These are phyloP conservation scores for Atkinsonella texensis DNA, from an alignment of 2,329 filamentous ascomycete species.

Conservation along the genomic window DNA sequence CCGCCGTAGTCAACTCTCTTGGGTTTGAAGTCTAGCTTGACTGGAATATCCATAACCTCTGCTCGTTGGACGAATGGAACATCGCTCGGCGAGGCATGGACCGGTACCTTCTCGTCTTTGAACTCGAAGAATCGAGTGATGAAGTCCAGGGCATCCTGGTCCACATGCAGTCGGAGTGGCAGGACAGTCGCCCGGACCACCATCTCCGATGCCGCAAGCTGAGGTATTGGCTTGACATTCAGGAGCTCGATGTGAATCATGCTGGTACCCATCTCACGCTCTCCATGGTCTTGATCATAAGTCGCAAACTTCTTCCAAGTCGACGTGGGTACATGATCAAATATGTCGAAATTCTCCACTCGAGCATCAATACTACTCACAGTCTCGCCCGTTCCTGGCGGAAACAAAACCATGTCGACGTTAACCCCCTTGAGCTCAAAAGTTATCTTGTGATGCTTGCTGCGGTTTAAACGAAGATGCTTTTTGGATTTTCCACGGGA, in stretches of 20 bases:
- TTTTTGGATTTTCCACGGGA: slow-evolving; percentile 35
- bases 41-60: slow-evolving; percentile 70
- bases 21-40: slow-evolving; percentile 91
- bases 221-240: slow-evolving; percentile 74
- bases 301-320: slow-evolving; percentile 98
- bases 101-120: slow-evolving; percentile 59
- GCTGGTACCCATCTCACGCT: slow-evolving; percentile 71
- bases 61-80: slow-evolving; percentile 80
- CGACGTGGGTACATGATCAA: slow-evolving; percentile 86
- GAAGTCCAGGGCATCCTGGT: slow-evolving; percentile 95
- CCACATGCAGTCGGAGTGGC: slow-evolving; percentile 82
- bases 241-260: slow-evolving; percentile 87
- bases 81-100: slow-evolving; percentile 51
- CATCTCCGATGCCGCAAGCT: slow-evolving; percentile 79
- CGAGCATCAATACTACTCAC: slow-evolving; percentile 79
- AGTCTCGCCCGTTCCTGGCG: slow-evolving; percentile 64
- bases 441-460: slow-evolving; percentile 86
- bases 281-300: slow-evolving; percentile 78
- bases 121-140: slow-evolving; percentile 97
- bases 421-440: slow-evolving; percentile 83
- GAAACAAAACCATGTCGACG: slow-evolving; percentile 71
- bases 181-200: slow-evolving; percentile 69
- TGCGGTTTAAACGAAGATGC: slow-evolving; percentile 64
- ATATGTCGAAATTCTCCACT: slow-evolving; percentile 74
- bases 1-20: slow-evolving; percentile 96